These are phyloP conservation scores for Venturia effusa DNA, from an alignment of 2,329 filamentous ascomycete genomes.

Conservation along the genomic window DNA sequence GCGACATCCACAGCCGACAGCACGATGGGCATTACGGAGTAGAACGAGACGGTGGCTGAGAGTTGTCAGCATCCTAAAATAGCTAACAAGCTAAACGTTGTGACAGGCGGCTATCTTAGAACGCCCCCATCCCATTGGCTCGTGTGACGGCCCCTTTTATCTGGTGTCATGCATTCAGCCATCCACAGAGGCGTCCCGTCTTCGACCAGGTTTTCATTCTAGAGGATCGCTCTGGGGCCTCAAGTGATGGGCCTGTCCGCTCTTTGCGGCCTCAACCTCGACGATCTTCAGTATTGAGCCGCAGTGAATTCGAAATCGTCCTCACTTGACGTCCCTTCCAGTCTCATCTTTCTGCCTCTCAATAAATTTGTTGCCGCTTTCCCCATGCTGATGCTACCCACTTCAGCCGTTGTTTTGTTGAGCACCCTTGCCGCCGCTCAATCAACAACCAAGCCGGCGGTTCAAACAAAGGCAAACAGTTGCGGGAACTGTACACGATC, in stretches of 20 bases:
- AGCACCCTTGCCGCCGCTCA: neutral
- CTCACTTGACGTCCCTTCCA: neutral
- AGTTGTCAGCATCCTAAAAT: neutral
- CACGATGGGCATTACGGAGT: too few species aligned
- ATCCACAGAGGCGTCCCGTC: neutral
- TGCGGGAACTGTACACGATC: conserved; percentile 1
- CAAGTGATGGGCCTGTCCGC: neutral
- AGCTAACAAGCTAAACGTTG: too few species aligned
- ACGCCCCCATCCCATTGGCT: neutral
- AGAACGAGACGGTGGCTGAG: too few species aligned
- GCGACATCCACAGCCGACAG: neutral
- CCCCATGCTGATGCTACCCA: neutral
- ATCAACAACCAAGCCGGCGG: neutral
- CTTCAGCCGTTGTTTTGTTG: neutral
- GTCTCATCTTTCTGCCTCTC: neutral
- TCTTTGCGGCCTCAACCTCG: neutral
- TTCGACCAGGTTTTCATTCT: neutral
- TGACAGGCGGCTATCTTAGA: neutral
- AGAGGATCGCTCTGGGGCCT: neutral
- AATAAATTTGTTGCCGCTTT: neutral
- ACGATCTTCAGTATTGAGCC: neutral
- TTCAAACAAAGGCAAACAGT: neutral
- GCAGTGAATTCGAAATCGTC: neutral
- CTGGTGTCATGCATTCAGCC: neutral
- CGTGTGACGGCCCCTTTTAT: neutral